These are phyloP conservation scores for Hypoxylon sp. DNA, from an alignment of 2,329 filamentous ascomycete genomes.

Conservation along the genomic window DNA sequence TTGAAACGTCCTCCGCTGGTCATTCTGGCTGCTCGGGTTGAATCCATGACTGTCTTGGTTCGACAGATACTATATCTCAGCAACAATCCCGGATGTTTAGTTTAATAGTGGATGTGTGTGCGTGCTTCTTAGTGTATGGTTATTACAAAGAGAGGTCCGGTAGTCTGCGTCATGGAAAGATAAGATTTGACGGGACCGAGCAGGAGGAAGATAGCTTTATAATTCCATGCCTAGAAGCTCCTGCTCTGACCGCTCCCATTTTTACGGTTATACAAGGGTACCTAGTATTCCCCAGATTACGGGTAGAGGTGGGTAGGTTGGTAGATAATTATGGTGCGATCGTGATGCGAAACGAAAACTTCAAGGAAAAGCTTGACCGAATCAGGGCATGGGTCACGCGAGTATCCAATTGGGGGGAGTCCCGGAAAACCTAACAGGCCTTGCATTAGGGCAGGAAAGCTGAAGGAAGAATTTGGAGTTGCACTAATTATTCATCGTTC, in stretches of 20 bases:
- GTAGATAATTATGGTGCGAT: conserved; percentile 3
- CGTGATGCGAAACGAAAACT: conserved; percentile 39
- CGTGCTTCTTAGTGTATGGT: conserved; percentile 3
- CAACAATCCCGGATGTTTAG: not conserved
- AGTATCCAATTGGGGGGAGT: conserved; percentile 23
- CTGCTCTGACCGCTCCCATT: conserved; percentile 38
- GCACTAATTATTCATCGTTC: too few relatives aligned
- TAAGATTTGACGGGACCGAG: not conserved
- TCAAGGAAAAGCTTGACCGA: conserved; percentile 29
- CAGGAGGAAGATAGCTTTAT: conserved; percentile 15
- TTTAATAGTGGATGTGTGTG: not conserved
- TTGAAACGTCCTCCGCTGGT: conserved; percentile 24
- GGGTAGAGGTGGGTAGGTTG: conserved; percentile 35
- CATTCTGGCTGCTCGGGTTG: conserved; percentile 29
- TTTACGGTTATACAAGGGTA: conserved; percentile 43
- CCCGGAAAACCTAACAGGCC: conserved; percentile 4
- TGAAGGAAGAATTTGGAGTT: not conserved
- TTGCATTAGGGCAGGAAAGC: conserved; percentile 24
- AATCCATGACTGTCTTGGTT: conserved; percentile 31
- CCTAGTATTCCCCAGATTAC: conserved; percentile 39
- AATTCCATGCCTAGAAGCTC: conserved; percentile 1
- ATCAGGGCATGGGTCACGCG: conserved; percentile 41
- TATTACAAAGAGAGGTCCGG: not conserved
- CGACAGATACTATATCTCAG: not conserved
- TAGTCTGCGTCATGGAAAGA: too few relatives aligned